Evolutionary conservation across 1,284 basidiomycete species (phyloP).

Genomic region (Cryptococcus floricola): DNA sequence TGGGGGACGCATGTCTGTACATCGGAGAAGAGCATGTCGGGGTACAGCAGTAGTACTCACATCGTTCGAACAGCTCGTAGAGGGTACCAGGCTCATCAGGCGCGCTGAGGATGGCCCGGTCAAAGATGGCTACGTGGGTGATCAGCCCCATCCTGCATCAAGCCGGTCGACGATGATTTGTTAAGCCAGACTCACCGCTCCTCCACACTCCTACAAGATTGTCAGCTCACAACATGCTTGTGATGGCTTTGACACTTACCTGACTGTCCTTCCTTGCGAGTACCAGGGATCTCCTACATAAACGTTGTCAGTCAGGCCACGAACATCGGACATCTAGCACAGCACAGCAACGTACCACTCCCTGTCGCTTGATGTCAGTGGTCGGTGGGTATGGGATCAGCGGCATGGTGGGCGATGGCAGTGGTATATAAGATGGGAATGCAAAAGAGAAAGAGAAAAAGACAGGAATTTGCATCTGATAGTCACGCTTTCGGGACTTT

Average conservation of each 20-base stretch:
- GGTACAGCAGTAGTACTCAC: conserved; percentile 21
- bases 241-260: conserved; percentile 16
- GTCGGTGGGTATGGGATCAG: not conserved
- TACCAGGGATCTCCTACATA: conserved; percentile 33
- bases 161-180: not conserved
- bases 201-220: conserved; percentile 15
- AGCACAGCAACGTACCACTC: not conserved
- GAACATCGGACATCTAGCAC: not conserved
- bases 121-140: conserved; percentile 20
- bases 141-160: not conserved
- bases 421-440: not conserved
- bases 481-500: no score
- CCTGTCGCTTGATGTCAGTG: not conserved
- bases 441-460: not conserved
- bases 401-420: not conserved
- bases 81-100: conserved; percentile 33
- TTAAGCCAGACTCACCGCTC: conserved; percentile 8
- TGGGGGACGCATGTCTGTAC: not conserved
- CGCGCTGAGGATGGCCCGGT: conserved; percentile 16
- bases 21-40: not conserved
- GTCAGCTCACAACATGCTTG: conserved; percentile 1
- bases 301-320: not conserved
- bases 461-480: not conserved
- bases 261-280: conserved; percentile 25
- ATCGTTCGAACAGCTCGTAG: conserved; percentile 45